phyloP scores from a whole-genome alignment of 495 filamentous ascomycete genomes.

The Penicillium ochrochloron region DNA sequence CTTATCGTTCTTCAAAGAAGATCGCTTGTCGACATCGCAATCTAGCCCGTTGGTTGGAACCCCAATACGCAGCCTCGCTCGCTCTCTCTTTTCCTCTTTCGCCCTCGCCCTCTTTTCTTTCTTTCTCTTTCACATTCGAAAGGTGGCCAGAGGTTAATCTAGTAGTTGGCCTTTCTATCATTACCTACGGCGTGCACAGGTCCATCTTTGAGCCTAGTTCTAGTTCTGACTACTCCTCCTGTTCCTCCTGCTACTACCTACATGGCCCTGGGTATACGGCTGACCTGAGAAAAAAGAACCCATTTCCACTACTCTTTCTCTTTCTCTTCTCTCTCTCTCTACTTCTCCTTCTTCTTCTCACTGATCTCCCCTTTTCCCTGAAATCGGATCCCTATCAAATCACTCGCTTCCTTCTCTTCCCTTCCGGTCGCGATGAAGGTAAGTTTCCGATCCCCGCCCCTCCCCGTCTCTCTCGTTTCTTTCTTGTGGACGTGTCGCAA shows the following conservation, averaged over 20 bases:
- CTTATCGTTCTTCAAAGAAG: neutral
- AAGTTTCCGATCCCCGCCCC: constrained; percentile 12
- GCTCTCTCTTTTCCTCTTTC: neutral
- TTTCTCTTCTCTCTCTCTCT: neutral
- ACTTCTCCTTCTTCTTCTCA: neutral
- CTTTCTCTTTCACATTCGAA: neutral
- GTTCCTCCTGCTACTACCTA: neutral
- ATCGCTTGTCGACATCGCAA: neutral
- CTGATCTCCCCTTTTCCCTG: constrained; percentile 4
- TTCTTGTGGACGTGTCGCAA: constrained; percentile 12
- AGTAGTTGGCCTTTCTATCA: neutral
- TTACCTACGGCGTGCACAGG: neutral
- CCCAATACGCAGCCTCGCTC: constrained; percentile 1
- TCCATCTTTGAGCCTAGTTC: neutral
- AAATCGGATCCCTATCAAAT: neutral
- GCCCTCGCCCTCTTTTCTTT: neutral
- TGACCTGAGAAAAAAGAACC: constrained; percentile 7
- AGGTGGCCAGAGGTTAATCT: neutral
- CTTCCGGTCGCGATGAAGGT: constrained; percentile 34
- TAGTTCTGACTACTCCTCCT: neutral
- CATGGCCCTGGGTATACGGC: constrained; percentile 9
- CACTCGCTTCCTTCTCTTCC: neutral
- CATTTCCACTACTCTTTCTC: neutral
- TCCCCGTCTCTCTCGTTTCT: constrained; percentile 17
- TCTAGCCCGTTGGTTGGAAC: neutral